Evolutionary conservation across 208 protist species (phyloP), one percentile per base, ranked within the genome.

Genomic region (Leishmania martiniquensis): DNA sequence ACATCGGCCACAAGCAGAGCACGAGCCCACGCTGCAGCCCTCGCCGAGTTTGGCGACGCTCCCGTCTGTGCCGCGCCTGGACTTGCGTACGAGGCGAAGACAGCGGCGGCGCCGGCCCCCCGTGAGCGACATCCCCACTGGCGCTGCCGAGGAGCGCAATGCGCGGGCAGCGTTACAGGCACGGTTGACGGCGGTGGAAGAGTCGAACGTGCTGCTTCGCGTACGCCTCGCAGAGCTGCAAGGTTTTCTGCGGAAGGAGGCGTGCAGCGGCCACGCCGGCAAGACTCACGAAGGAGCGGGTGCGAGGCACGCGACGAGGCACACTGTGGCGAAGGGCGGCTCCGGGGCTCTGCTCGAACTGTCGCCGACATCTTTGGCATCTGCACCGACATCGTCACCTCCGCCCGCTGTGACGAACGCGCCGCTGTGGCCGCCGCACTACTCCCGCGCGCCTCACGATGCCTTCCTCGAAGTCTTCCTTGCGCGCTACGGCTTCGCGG

Each of bases 401-500:
- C n/a, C 52, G n/a, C 9, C 32, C 32, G n/a, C 59, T 42, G 59
- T 17, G 59, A 29, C 59, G 6, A 65, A 13, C 59, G 13, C 47
- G 13, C 13, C 68, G 20, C 34, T 47, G 72, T 83, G 74, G 74
- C 80, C 80, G 25, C 74, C 74, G 37, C 73, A 78, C 74, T 76
- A 75, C 80, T 72, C 29, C 47, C 74, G 39, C 5, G 49, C 22
- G 12, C 54, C 74, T 0, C 17, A 29, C 5, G 60, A 78, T 34
- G 67, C 60, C 32, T 75, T 74, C 7, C 51, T 79, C 13, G 57
- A 75, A 39, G 45, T 72, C 9, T 83, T 83, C 37, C 68, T 83
- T 54, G 80, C 80, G 2, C 80, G 80, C 49, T 79, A 55, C 47
- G 80, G 80, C 25, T 83, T 83, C 51, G 67, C 71, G 52, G 55